phyloP scores from a whole-genome alignment of 2,329 filamentous ascomycete species.

The Curvularia sp. region DNA sequence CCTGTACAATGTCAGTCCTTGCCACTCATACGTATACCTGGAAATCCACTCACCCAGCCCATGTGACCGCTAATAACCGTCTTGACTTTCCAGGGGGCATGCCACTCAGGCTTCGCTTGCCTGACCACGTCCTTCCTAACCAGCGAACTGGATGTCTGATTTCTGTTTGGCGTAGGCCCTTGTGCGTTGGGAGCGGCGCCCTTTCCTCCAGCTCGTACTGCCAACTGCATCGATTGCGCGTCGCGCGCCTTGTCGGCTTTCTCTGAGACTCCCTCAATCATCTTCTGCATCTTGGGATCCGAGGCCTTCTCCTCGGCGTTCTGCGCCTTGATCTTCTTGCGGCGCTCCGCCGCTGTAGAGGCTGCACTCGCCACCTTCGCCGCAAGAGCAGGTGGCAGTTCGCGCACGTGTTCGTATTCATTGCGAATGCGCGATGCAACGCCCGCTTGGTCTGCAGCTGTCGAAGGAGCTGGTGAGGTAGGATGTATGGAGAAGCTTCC shows the following conservation, averaged over 20 bases:
- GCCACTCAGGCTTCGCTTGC: constrained; percentile 87
- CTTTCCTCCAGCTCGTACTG: constrained; percentile 58
- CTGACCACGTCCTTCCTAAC: constrained; percentile 69
- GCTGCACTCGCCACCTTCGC: constrained; percentile 75
- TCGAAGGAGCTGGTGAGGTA: constrained; percentile 54
- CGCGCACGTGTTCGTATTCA: constrained; percentile 81
- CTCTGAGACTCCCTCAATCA: constrained; percentile 70
- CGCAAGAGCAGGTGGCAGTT: constrained; percentile 78
- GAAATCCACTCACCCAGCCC: constrained; percentile 74
- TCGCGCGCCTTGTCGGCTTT: constrained; percentile 53
- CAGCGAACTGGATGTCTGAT: constrained; percentile 63
- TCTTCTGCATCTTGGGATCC: constrained; percentile 66
- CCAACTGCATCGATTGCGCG: constrained; percentile 65
- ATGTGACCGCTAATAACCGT: constrained; percentile 95
- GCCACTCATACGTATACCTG: neutral
- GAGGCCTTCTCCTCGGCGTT: constrained; percentile 59
- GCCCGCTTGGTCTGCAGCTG: constrained; percentile 56
- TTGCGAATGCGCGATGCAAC: constrained; percentile 67
- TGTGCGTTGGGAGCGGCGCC: constrained; percentile 63
- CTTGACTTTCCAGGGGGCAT: constrained; percentile 97
- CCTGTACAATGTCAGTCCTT: constrained; percentile 67
- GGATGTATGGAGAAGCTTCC: constrained; percentile 53
- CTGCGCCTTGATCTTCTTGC: constrained; percentile 66
- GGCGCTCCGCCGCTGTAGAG: constrained; percentile 64
- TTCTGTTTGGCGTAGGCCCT: constrained; percentile 60